phyloP scores from a whole-genome alignment of 306 rosid species.

The Lathyrus sativus region DNA sequence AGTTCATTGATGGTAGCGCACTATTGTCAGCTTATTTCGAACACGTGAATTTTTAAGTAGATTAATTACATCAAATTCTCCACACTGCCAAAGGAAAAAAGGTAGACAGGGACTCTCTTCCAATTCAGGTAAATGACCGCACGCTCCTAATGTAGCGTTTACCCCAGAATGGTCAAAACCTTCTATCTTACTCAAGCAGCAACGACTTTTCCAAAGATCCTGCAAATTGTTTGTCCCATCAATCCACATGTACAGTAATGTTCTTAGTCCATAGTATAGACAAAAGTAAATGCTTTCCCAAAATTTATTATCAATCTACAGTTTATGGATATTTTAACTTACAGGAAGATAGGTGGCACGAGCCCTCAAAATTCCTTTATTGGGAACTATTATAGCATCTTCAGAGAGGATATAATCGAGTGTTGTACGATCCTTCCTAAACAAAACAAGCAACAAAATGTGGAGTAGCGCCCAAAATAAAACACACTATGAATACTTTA shows the following conservation, averaged over 20 bases:
- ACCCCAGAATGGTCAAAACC: slow-evolving; percentile 79
- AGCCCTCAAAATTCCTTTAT: slow-evolving; percentile 74
- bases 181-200: slow-evolving; percentile 65
- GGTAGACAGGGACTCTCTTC: slow-evolving; percentile 76
- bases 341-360: slow-evolving; percentile 89
- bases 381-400: slow-evolving; percentile 70
- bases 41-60: slow-evolving; percentile 25
- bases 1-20: slow-evolving; percentile 6
- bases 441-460: slow-evolving; percentile 27
- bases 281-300: slow-evolving; percentile 4
- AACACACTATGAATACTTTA: slow-evolving; percentile 23
- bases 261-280: not conserved
- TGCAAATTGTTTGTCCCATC: slow-evolving; percentile 39
- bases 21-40: not conserved
- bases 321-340: slow-evolving; percentile 40
- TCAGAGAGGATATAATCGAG: slow-evolving; percentile 64
- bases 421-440: slow-evolving; percentile 72
- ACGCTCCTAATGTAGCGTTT: slow-evolving; percentile 76
- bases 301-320: slow-evolving; percentile 14
- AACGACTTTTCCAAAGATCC: slow-evolving; percentile 91
- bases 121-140: slow-evolving; percentile 56
- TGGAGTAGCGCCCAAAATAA: not conserved
- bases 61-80: slow-evolving; percentile 63
- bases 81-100: slow-evolving; percentile 76
- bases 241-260: slow-evolving; percentile 17